Evolutionary conservation across 495 filamentous ascomycete species (phyloP).

Genomic region (Penicillium bialowiezense): DNA sequence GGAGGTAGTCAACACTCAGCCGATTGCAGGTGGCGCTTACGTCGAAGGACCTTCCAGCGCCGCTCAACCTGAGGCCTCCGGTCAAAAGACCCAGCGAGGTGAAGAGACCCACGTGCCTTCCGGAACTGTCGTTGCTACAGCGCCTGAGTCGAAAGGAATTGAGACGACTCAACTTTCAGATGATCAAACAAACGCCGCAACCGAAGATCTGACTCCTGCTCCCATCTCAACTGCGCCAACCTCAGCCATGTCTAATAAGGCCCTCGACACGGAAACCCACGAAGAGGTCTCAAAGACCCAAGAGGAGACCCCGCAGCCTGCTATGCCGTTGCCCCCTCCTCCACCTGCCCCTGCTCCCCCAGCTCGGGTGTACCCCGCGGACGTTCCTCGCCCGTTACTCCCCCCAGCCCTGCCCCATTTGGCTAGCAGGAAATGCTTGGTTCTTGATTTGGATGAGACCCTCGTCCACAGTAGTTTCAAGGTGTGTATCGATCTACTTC

Average conservation of each 20-base stretch:
- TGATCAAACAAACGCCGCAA: slow-evolving; percentile 5
- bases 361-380: slow-evolving; percentile 19
- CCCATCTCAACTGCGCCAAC: neutral
- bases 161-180: slow-evolving; percentile 4
- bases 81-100: slow-evolving; percentile 5
- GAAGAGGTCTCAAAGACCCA: slow-evolving; percentile 22
- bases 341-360: slow-evolving; percentile 49
- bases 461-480: slow-evolving; percentile 99
- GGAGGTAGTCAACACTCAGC: slow-evolving; percentile 24
- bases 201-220: slow-evolving; percentile 11
- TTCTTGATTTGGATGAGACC: slow-evolving; percentile 97
- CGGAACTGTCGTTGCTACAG: neutral
- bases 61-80: slow-evolving; percentile 13
- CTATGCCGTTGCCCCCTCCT: slow-evolving; percentile 53
- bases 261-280: slow-evolving; percentile 4
- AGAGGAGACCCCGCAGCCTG: slow-evolving; percentile 34
- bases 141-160: slow-evolving; percentile 13
- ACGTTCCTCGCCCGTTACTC: slow-evolving; percentile 61
- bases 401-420: slow-evolving; percentile 74
- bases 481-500: slow-evolving; percentile 46
- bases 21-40: slow-evolving; percentile 18
- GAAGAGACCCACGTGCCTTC: neutral
- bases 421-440: slow-evolving; percentile 86
- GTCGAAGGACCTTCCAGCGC: slow-evolving; percentile 23
- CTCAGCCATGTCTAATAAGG: slow-evolving; percentile 12